Conservation (phyloP, 352 stramenopile genomes). For the Phytophthora multivora region DNA sequence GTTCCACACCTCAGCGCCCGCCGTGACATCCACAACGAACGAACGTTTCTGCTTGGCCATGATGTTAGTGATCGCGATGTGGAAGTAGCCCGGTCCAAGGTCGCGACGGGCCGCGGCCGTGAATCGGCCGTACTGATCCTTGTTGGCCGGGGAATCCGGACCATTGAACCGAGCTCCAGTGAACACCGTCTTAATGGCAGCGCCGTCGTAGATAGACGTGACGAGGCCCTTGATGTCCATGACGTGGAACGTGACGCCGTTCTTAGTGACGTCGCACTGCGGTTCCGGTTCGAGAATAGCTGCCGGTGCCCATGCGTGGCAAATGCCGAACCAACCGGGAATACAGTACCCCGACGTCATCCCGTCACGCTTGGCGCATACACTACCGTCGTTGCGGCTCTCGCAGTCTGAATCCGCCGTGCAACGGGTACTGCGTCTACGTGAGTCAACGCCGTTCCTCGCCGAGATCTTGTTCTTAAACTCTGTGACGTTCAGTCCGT, state of each 20-base stretch:
- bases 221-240: neutral
- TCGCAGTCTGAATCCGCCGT: neutral
- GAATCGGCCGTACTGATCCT: slow-evolving; percentile 30
- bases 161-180: slow-evolving; percentile 33
- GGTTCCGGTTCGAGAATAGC: neutral
- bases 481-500: neutral
- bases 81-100: slow-evolving; percentile 32
- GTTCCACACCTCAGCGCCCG: slow-evolving; percentile 38
- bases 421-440: neutral
- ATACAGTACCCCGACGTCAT: slow-evolving; percentile 25
- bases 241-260: neutral
- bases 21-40: slow-evolving; percentile 35
- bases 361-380: slow-evolving; percentile 14
- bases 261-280: neutral
- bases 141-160: slow-evolving; percentile 13
- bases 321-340: slow-evolving; percentile 39
- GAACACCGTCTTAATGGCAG: slow-evolving; percentile 28
- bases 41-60: slow-evolving; percentile 26
- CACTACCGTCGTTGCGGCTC: neutral
- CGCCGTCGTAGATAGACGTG: slow-evolving; percentile 27
- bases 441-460: neutral
- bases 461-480: neutral
- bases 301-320: slow-evolving; percentile 37
- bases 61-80: slow-evolving; percentile 37
- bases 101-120: slow-evolving; percentile 29